A percentile compares a stretch with the other conserved stretches of the same genome.
Evolutionary conservation across 805 yeast genomes (phyloP).

Genomic region (Diddensiella transvaalensis): DNA sequence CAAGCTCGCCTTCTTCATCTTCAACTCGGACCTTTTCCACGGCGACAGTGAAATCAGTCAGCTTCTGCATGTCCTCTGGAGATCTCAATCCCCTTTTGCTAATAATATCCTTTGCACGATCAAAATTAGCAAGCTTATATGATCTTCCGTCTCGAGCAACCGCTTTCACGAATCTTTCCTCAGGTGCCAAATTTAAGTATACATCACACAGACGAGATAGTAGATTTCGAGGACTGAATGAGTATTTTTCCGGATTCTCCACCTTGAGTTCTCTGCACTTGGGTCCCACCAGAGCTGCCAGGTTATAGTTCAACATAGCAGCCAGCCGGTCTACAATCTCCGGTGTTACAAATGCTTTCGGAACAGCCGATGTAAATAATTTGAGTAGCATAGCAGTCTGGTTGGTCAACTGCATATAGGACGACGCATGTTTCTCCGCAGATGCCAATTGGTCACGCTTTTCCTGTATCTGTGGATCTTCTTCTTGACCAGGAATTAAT

Average conservation of each 20-base stretch:
- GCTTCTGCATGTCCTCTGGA: slow-evolving; percentile 47
- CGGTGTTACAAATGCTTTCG: slow-evolving; percentile 76
- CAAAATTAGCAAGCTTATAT: slow-evolving; percentile 61
- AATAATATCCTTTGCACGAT: slow-evolving; percentile 66
- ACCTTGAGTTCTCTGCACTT: slow-evolving; percentile 87
- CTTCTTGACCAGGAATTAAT: slow-evolving; percentile 36
- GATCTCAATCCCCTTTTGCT: slow-evolving; percentile 52
- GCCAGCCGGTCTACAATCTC: slow-evolving; percentile 94
- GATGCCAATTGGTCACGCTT: slow-evolving; percentile 50
- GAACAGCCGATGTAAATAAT: slow-evolving; percentile 80
- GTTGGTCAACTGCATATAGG: slow-evolving; percentile 77
- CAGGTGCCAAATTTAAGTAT: slow-evolving; percentile 64
- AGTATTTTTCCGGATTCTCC: slow-evolving; percentile 72
- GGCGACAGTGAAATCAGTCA: slow-evolving; percentile 55
- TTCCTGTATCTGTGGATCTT: slow-evolving; percentile 45
- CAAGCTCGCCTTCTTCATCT: slow-evolving; percentile 74
- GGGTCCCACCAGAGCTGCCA: slow-evolving; percentile 93
- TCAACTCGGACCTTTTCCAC: slow-evolving; percentile 56
- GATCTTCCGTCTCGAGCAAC: slow-evolving; percentile 93
- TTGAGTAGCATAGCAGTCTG: slow-evolving; percentile 77
- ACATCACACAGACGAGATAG: slow-evolving; percentile 69
- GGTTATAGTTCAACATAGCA: slow-evolving; percentile 90
- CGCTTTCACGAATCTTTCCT: slow-evolving; percentile 66
- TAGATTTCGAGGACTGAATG: slow-evolving; percentile 74
- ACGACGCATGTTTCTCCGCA: slow-evolving; percentile 73